Evolutionary conservation across 2,329 filamentous ascomycete species (phyloP), one percentile per base, ranked within the genome.

Genomic region (Diaporthe sp.): DNA sequence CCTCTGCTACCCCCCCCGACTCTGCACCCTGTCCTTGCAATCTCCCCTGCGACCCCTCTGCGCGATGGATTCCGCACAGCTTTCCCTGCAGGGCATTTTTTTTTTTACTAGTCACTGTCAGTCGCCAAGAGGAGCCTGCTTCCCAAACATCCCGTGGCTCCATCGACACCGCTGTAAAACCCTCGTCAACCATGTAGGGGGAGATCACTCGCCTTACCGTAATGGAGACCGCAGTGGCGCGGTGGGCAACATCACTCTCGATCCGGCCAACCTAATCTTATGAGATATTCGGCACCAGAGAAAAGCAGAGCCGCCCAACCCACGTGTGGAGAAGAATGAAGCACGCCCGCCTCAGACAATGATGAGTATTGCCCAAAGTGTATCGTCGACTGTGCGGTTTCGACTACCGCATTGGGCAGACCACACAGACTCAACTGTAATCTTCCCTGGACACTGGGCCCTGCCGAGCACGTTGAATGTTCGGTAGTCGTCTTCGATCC

Each of bases 401-500:
- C 57, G 57, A 42, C 30, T 38, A 72, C 57, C 70, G 47, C 33
- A 54, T 72, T 54, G 45, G 57, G 70, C 57, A 64, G 45, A 72
- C 45, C 57, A 71, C 55, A 54, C 70, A 72, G 57, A 64, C 69
- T 60, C 55, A 71, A 72, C 57, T 60, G 68, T 71, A 72, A 55
- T 72, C 70, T 64, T 55, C 35, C 64, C 64, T 54, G 70, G 57
- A 19, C 35, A 12, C 50, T 72, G 58, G 58, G 70, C 70, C 70
- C 57, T 72, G 58, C 70, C 70, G 60, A 72, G 55, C 57, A 72
- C 70, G 50, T 52, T 72, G 57, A 30, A 52, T 55, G 70, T 40
- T 72, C 70, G 70, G 70, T 72, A 72, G 54, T 72, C 70, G 50
- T 54, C 38, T 64, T 72, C 57, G 57, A 72, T 64, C 70, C 60